Percentiles rank a stretch among this genome's conserved stretches.
These are phyloP conservation scores for Amaranthus tricolor DNA, from an alignment of 179 eudicot genomes.

Conservation along the genomic window DNA sequence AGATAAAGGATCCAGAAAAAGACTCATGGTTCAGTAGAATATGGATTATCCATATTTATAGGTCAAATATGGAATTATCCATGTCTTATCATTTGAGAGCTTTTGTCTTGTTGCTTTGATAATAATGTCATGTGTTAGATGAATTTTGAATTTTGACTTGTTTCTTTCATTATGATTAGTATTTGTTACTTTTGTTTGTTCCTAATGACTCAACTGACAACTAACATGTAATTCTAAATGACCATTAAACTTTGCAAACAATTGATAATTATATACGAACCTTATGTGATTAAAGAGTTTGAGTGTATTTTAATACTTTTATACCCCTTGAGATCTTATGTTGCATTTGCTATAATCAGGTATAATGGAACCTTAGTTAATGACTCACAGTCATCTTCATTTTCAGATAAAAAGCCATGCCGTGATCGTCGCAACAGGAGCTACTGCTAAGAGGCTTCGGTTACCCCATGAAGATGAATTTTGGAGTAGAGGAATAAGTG, in stretches of 20 bases:
- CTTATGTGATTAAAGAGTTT: background rate
- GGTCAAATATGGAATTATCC: background rate
- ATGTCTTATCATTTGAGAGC: background rate
- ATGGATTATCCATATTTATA: background rate
- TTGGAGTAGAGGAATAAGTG: conserved; percentile 99
- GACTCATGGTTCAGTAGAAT: background rate
- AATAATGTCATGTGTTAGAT: background rate
- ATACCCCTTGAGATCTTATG: background rate
- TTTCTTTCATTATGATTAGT: background rate
- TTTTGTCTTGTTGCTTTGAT: background rate
- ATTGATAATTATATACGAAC: background rate
- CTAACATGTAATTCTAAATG: background rate
- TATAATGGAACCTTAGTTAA: background rate
- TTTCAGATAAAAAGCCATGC: conserved; percentile 83
- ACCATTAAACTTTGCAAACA: background rate
- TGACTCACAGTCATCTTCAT: conserved; percentile 6
- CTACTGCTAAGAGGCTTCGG: conserved; percentile 77
- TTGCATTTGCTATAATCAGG: background rate
- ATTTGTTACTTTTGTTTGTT: background rate
- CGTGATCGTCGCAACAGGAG: conserved; percentile 89
- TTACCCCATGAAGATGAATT: conserved; percentile 95
- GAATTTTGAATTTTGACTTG: background rate
- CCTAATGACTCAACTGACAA: background rate
- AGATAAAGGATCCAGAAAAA: background rate
- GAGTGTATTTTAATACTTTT: background rate